A percentile compares a stretch with the other conserved stretches of the same genome.
These are phyloP conservation scores for Ophiocordyceps robertsii DNA, from an alignment of 2,329 filamentous ascomycete genomes.

Conservation along the genomic window DNA sequence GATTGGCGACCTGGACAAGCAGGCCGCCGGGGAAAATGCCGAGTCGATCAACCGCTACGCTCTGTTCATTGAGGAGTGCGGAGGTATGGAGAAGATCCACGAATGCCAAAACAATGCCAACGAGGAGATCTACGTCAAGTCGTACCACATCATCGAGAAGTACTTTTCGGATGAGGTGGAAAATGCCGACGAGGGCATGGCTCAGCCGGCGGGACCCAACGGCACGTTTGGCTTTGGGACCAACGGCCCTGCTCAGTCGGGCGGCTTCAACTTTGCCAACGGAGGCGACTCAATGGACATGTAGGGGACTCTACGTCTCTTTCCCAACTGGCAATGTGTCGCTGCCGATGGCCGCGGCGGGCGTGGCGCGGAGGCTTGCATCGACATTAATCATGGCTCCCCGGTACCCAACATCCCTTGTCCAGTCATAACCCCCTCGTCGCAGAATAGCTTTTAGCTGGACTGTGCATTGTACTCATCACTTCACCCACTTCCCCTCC, in stretches of 20 bases:
- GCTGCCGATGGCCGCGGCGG: neutral
- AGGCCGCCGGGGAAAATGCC: conserved; percentile 59
- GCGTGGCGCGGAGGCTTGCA: neutral
- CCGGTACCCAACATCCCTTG: conserved; percentile 2
- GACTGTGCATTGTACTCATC: conserved; percentile 11
- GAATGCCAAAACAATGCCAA: conserved; percentile 99
- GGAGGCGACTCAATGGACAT: conserved; percentile 53
- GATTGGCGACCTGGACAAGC: conserved; percentile 97
- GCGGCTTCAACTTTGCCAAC: conserved; percentile 89
- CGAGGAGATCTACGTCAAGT: conserved; percentile 99
- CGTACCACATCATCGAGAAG: conserved; percentile 99
- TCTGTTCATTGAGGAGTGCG: conserved; percentile 95
- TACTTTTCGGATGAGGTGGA: conserved; percentile 99
- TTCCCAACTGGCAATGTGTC: neutral
- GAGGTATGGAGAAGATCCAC: conserved; percentile 99
- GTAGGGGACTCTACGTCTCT: conserved; percentile 17
- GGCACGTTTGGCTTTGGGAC: conserved; percentile 71
- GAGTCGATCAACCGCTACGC: conserved; percentile 92
- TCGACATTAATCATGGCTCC: conserved; percentile 2
- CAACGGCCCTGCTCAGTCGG: conserved; percentile 47
- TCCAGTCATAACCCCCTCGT: conserved; percentile 6
- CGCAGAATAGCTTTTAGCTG: conserved; percentile 6
- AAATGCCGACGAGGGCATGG: conserved; percentile 69
- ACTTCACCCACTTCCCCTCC: neutral
- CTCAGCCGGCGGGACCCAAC: conserved; percentile 54